A percentile compares a stretch with the other conserved stretches of the same genome.
phyloP scores from a whole-genome alignment of 371 early-diverging fungal species.

The Mortierella sp. region DNA sequence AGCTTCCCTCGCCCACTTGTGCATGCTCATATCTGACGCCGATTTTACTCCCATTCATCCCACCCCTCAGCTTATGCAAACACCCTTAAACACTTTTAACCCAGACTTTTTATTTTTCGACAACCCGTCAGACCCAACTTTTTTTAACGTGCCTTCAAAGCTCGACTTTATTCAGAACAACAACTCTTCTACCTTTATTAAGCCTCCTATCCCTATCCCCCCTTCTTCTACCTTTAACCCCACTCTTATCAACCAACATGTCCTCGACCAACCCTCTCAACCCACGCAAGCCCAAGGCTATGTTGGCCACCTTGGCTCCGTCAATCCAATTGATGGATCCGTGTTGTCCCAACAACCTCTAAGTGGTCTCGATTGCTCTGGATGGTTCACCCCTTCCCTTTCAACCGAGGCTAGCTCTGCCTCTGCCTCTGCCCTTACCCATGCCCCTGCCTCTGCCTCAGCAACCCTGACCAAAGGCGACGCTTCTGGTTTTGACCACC shows the following conservation, averaged over 20 bases:
- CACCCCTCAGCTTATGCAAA: conserved; percentile 31
- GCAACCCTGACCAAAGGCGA: conserved; percentile 27
- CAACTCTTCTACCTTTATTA: conserved; percentile 30
- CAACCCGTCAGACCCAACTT: conserved; percentile 30
- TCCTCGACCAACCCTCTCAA: conserved; percentile 17
- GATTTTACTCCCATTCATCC: conserved; percentile 24
- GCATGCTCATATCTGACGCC: conserved; percentile 54
- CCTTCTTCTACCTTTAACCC: conserved; percentile 26
- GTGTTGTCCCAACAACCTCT: conserved; percentile 31
- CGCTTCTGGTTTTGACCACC: conserved; percentile 51
- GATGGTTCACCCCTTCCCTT: conserved; percentile 31
- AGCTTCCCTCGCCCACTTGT: conserved; percentile 38
- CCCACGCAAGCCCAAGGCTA: conserved; percentile 16
- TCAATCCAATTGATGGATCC: conserved; percentile 17
- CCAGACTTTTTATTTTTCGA: conserved; percentile 31
- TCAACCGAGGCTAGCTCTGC: conserved; percentile 31
- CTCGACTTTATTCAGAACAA: conserved; percentile 20
- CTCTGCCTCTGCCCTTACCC: conserved; percentile 34
- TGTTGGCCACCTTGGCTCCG: conserved; percentile 10
- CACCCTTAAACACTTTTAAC: conserved; percentile 31
- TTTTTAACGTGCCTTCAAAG: conserved; percentile 24
- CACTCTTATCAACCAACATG: conserved; percentile 13
- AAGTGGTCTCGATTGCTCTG: conserved; percentile 36
- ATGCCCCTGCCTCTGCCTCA: conserved; percentile 19
- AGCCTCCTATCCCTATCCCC: conserved; percentile 45